phyloP scores from a whole-genome alignment of 371 early-diverging fungal species.

The Syncephalastrum monosporum region DNA sequence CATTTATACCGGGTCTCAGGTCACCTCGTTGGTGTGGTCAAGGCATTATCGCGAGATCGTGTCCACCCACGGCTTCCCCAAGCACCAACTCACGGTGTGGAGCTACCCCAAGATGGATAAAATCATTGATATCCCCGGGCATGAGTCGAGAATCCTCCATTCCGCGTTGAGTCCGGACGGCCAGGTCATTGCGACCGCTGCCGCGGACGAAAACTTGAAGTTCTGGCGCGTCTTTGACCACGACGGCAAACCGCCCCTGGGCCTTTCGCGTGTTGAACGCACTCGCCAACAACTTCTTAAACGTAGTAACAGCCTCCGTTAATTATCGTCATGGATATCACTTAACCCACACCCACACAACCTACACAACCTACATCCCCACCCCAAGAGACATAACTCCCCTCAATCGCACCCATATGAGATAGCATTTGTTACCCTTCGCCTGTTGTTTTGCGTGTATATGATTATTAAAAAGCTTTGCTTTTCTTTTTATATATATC shows the following conservation, averaged over 20 bases:
- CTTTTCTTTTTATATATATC: neutral
- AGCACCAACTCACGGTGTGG: conserved; percentile 91
- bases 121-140: conserved; percentile 81
- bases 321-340: conserved; percentile 4
- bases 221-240: conserved; percentile 94
- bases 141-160: conserved; percentile 89
- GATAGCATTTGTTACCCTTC: neutral
- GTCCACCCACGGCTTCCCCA: conserved; percentile 91
- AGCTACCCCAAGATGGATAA: conserved; percentile 79
- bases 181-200: conserved; percentile 85
- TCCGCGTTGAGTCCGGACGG: conserved; percentile 94
- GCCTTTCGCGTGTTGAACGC: conserved; percentile 1
- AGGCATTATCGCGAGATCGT: conserved; percentile 90
- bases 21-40: conserved; percentile 93
- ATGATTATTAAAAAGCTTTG: conserved; percentile 1
- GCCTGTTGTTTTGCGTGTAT: neutral
- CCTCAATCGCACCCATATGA: neutral
- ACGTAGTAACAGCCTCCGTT: conserved; percentile 20
- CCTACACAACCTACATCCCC: too few relatives aligned
- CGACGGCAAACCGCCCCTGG: conserved; percentile 14
- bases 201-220: conserved; percentile 96
- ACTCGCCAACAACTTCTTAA: conserved; percentile 6
- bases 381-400: neutral
- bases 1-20: conserved; percentile 90
- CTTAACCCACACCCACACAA: neutral